Conservation (phyloP, 2,329 filamentous ascomycete genomes). For the Xylariaceae sp. region DNA sequence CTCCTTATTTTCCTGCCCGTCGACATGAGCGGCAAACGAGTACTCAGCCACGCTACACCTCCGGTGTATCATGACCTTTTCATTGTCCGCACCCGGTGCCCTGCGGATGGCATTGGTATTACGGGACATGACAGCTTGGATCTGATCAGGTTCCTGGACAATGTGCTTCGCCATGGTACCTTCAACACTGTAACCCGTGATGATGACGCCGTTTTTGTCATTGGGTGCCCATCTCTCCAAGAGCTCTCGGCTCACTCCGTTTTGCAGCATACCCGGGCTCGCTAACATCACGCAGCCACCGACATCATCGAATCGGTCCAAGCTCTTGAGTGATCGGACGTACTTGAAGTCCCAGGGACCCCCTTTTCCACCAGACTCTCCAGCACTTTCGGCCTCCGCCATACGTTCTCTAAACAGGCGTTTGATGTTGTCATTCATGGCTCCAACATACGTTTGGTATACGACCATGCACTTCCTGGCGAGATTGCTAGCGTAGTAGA, state of each 20-base stretch:
- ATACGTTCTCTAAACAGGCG: constrained; percentile 87
- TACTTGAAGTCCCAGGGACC: constrained; percentile 96
- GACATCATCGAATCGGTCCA: constrained; percentile 94
- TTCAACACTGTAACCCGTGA: constrained; percentile 97
- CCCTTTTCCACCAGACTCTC: constrained; percentile 67
- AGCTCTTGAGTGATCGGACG: constrained; percentile 82
- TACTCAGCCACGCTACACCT: constrained; percentile 91
- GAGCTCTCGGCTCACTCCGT: constrained; percentile 85
- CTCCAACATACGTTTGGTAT: constrained; percentile 95
- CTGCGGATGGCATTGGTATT: constrained; percentile 58
- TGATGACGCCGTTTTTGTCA: constrained; percentile 95
- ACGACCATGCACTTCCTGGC: constrained; percentile 97
- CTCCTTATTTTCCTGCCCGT: constrained; percentile 89
- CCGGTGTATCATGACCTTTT: constrained; percentile 85
- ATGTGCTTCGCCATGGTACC: constrained; percentile 97
- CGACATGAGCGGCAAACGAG: constrained; percentile 94
- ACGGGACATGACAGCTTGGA: constrained; percentile 86
- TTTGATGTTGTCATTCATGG: constrained; percentile 99
- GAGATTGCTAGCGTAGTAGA: constrained; percentile 95
- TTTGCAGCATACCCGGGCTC: constrained; percentile 96
- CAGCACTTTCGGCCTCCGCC: constrained; percentile 79
- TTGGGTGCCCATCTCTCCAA: constrained; percentile 95
- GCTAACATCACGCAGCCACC: constrained; percentile 96
- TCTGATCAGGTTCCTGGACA: constrained; percentile 89
- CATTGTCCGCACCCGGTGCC: constrained; percentile 62